Evolutionary conservation across 2,329 filamentous ascomycete genomes (phyloP), one percentile per base, ranked within the genome.

Genomic region (Aspergillus aculeatinus): DNA sequence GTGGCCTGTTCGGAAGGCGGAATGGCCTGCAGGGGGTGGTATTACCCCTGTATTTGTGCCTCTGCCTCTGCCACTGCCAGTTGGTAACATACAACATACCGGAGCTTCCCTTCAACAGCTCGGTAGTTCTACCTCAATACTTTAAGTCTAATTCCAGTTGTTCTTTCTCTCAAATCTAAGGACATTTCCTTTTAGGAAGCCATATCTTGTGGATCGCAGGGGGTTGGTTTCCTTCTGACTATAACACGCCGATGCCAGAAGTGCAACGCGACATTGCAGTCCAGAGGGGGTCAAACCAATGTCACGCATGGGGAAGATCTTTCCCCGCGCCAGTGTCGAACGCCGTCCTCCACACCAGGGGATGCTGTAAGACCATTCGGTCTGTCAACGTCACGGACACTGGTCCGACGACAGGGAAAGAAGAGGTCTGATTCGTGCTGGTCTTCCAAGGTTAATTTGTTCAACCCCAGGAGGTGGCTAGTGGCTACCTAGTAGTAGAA

Each of bases 261-360:
- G 25, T 51, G 48, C 19, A 35, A 51, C 19, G 42, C 44, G 42
- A 51, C 33, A 33, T 61, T 39, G 42, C 35, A 55, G 60, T 33
- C 27, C 55, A 48, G 25, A 23, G 31, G 25, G 25, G 50, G 50
- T 42, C 57, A 23, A 48, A 31, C 57, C 39, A 58, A 23, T 47
- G 19, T 52, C 27, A 53, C 44, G 31, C 33, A 48, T 25, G 29
- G 62, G 14, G 33, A 60, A 59, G 60, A 62, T 60, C 60, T 58
- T 62, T 55, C 62, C 62, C 62, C 60, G 63, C 63, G 61, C 53
- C 39, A 51, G n/a, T 48, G 42, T 55, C 21, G 27, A 47, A 55
- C 19, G 16, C 25, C 44, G 53, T 55, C 53, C 53, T 55, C 53
- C 53, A 48, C 44, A 33, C 27, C 3, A 47, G 31, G 42, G 14